phyloP scores from a whole-genome alignment of 2,329 filamentous ascomycete genomes.

The Colletotrichum brevisporum region DNA sequence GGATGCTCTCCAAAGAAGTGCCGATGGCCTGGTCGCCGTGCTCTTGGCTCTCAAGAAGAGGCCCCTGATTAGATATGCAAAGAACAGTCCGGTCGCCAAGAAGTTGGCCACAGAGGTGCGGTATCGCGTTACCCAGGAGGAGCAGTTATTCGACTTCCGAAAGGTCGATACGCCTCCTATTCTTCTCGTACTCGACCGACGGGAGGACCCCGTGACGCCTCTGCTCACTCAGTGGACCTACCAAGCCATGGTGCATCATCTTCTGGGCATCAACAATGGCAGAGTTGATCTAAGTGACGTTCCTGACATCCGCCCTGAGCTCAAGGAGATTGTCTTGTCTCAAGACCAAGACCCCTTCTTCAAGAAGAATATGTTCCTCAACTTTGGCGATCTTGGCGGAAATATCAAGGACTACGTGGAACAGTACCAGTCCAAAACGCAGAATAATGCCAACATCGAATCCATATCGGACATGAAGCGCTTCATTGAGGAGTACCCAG shows the following conservation, averaged over 20 bases:
- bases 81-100: constrained; percentile 89
- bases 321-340: constrained; percentile 94
- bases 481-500: constrained; percentile 98
- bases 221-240: constrained; percentile 98
- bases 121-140: constrained; percentile 94
- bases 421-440: constrained; percentile 98
- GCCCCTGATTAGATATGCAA: constrained; percentile 92
- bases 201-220: constrained; percentile 95
- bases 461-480: constrained; percentile 99
- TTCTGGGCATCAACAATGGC: constrained; percentile 95
- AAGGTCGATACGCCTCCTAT: constrained; percentile 96
- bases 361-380: constrained; percentile 98
- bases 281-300: constrained; percentile 89
- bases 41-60: constrained; percentile 96
- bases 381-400: constrained; percentile 94
- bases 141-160: constrained; percentile 95
- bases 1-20: constrained; percentile 87
- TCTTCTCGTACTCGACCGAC: constrained; percentile 88
- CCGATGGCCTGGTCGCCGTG: constrained; percentile 88
- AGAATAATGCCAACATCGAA: constrained; percentile 95
- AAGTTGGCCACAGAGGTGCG: constrained; percentile 94
- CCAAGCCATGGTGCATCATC: constrained; percentile 99
- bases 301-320: constrained; percentile 85
- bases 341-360: constrained; percentile 99
- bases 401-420: constrained; percentile 99